Conservation (phyloP, 169 alveolate species). For the Cryptosporidium viatorum region DNA sequence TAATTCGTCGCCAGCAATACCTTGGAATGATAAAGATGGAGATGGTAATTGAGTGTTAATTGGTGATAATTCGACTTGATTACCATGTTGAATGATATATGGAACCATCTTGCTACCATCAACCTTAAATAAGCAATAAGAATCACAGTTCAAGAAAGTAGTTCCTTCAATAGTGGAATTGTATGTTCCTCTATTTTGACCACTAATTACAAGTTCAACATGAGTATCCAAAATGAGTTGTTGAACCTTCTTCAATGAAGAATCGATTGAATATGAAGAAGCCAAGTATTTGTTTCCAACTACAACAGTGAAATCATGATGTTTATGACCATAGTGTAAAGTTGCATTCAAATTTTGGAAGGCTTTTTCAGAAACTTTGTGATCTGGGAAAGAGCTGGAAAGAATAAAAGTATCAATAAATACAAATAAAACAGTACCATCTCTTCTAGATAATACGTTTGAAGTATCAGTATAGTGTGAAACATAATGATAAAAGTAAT, state of each 20-base stretch:
- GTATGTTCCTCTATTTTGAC: slow-evolving; percentile 34
- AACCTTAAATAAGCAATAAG: slow-evolving; percentile 62
- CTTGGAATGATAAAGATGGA: slow-evolving; percentile 52
- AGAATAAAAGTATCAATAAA: slow-evolving; percentile 71
- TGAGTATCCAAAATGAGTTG: slow-evolving; percentile 58
- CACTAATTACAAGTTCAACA: slow-evolving; percentile 74
- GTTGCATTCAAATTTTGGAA: slow-evolving; percentile 63
- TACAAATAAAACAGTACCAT: slow-evolving; percentile 71
- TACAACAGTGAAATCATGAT: slow-evolving; percentile 66
- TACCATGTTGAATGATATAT: slow-evolving; percentile 48
- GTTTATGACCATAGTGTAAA: slow-evolving; percentile 52
- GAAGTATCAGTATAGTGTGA: slow-evolving; percentile 75
- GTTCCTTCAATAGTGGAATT: slow-evolving; percentile 61
- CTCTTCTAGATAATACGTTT: slow-evolving; percentile 66
- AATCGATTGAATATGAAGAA: slow-evolving; percentile 65
- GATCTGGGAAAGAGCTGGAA: slow-evolving; percentile 75
- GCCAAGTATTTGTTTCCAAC: slow-evolving; percentile 74
- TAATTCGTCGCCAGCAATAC: slow-evolving; percentile 74
- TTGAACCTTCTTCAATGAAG: slow-evolving; percentile 62
- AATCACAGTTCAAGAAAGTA: slow-evolving; percentile 68
- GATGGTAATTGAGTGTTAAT: slow-evolving; percentile 35
- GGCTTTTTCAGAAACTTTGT: slow-evolving; percentile 61
- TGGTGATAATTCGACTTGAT: slow-evolving; percentile 39
- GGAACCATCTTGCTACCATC: slow-evolving; percentile 63
- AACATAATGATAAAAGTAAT: slow-evolving; percentile 69